These are phyloP conservation scores for Durusdinium trenchii DNA, from an alignment of 73 alveolate genomes.

Conservation along the genomic window DNA sequence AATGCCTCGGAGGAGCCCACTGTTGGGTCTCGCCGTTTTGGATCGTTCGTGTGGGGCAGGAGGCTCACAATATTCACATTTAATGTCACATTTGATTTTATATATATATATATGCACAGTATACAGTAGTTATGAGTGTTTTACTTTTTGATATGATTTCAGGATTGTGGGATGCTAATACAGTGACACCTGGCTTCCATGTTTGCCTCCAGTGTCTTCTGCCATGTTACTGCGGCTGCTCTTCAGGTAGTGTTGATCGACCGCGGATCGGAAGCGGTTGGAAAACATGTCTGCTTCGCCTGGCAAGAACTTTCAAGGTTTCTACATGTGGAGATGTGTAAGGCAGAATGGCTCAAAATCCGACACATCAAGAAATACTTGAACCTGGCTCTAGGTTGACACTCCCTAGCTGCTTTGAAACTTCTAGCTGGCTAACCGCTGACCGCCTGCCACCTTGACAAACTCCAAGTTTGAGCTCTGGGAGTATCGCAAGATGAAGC, in stretches of 20 bases:
- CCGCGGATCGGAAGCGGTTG: conserved; percentile 63
- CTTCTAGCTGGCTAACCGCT: background rate
- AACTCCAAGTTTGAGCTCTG: conserved; percentile 67
- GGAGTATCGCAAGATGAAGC: conserved; percentile 76
- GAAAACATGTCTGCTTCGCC: conserved; percentile 91
- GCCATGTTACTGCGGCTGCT: background rate
- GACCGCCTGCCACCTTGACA: conserved; percentile 45
- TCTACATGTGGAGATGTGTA: background rate
- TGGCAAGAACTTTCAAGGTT: background rate
- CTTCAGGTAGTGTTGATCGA: conserved; percentile 51
- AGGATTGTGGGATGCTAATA: too few species aligned
- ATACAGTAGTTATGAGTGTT: too few species aligned
- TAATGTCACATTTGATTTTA: too few species aligned
- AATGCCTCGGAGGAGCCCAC: conserved; percentile 60
- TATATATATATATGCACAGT: too few species aligned
- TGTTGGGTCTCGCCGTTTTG: too few species aligned
- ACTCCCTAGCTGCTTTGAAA: background rate
- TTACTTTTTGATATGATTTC: too few species aligned
- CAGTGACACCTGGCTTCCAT: too few species aligned
- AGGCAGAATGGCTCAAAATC: background rate
- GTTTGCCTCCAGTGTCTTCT: too few species aligned
- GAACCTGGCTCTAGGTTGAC: background rate
- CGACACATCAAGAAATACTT: background rate
- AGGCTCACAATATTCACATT: too few species aligned
- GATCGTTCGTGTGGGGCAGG: too few species aligned